phyloP scores from a whole-genome alignment of 75 land plant genomes.

The Picea sitchensis region DNA sequence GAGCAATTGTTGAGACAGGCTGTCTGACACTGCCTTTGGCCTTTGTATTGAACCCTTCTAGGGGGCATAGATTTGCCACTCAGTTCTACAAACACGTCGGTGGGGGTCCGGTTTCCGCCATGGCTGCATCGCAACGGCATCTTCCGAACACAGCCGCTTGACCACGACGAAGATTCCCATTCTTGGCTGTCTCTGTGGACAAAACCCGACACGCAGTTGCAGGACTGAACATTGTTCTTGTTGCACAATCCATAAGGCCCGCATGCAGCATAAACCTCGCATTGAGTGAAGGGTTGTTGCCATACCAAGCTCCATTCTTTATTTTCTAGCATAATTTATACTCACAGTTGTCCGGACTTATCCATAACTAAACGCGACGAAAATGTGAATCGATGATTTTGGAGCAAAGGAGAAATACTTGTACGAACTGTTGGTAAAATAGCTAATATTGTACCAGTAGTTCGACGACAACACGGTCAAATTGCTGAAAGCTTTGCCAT shows the following conservation, averaged over 20 bases:
- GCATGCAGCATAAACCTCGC: conserved; percentile 16
- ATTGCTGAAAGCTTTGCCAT: background rate
- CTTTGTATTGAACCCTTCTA: background rate
- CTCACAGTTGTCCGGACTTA: no score
- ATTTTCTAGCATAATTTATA: no score
- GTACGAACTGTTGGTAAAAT: no score
- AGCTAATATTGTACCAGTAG: no score
- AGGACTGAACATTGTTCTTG: background rate
- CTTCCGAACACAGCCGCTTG: conserved; percentile 32
- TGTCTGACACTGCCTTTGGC: background rate
- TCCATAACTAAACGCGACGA: no score
- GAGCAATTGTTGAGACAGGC: conserved; percentile 15
- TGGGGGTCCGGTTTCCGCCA: background rate
- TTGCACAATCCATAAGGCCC: conserved; percentile 12
- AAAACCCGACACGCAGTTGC: conserved; percentile 27
- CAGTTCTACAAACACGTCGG: background rate
- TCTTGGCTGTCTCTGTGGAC: conserved; percentile 1
- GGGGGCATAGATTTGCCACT: no score
- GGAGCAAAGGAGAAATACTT: no score
- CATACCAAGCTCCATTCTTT: no score
- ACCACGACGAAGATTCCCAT: conserved; percentile 28
- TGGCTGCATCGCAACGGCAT: conserved; percentile 21
- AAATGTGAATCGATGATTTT: no score
- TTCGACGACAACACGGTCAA: no score
- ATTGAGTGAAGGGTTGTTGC: background rate